Conservation (phyloP, 2,329 filamentous ascomycete species). For the Aspergillus floridensis region DNA sequence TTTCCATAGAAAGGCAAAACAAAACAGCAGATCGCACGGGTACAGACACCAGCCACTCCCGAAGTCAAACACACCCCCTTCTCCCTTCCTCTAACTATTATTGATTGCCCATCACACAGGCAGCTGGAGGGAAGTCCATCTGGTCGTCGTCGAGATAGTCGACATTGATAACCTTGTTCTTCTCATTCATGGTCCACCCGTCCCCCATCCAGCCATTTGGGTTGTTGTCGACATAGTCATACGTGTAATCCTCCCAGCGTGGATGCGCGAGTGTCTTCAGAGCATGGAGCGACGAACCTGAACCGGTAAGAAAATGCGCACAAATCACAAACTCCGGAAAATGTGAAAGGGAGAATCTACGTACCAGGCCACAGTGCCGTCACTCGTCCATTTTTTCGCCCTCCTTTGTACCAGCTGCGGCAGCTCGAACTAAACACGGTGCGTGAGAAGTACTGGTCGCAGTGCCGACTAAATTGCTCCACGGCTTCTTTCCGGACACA, state of each 20-base stretch:
- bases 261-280: slow-evolving; percentile 35
- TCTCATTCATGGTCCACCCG: slow-evolving; percentile 36
- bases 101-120: slow-evolving; percentile 1
- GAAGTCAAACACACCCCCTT: not conserved
- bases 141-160: slow-evolving; percentile 38
- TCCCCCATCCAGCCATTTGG: slow-evolving; percentile 34
- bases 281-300: slow-evolving; percentile 38
- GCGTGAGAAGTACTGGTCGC: slow-evolving; percentile 35
- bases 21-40: not conserved
- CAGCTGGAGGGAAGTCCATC: slow-evolving; percentile 31
- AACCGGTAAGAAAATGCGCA: not conserved
- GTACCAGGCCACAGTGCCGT: slow-evolving; percentile 37
- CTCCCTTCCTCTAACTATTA: not conserved
- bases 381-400: slow-evolving; percentile 30
- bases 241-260: slow-evolving; percentile 41
- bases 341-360: slow-evolving; percentile 4
- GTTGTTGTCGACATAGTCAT: slow-evolving; percentile 37
- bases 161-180: slow-evolving; percentile 30
- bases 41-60: not conserved
- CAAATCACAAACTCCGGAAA: not conserved
- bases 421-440: slow-evolving; percentile 38
- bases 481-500: slow-evolving; percentile 27
- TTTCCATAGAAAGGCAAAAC: not conserved
- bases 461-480: slow-evolving; percentile 27
- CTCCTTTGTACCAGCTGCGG: slow-evolving; percentile 41